Base-by-base conservation (phyloP, 768 basidiomycete genomes). In the Amanita brunnescens region DNA sequence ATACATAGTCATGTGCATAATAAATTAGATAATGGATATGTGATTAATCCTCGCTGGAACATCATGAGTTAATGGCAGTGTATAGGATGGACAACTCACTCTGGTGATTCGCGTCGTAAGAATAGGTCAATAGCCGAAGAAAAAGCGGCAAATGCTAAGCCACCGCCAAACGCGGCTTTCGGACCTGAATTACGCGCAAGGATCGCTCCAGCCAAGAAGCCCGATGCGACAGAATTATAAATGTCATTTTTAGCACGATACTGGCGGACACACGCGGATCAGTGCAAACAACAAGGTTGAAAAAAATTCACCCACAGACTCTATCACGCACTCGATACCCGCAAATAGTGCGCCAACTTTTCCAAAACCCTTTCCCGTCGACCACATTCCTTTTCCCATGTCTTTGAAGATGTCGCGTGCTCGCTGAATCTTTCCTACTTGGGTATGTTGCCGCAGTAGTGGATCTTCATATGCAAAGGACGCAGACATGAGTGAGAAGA, bases 171-270 rank as follows among this genome's bases (percentile, higher is more conserved):
- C 14, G 81, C 89, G 13, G 87, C 91, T 66, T 79, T 87, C 6
- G 91, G 89, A 1, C 95, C 93, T 0, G 91, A 81, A 61, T 88
- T 82, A 34, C 90, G 78, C 8, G 93, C 94, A 3, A 97, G 79
- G 16, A 96, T 72, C 33, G 87, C 92, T 24, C 95, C 95, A 2
- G 92, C 80, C 3, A 93, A 64, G 64, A 95, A 91, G 1, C 95
- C 95, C 5, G 89, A 85, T 10, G 83, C 78, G 14, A 91, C 79
- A 8, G 91, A 87, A 64, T 98, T 98, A 51, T 82, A 85, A 58
- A 97, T 89, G 65, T 98, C 95, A 61, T 96, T 94, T 69, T 84
- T 92, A 7, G 91, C 94, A 40, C 95, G 91, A 68, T 96, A 98
- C 94, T 96, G 54, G 35, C 37, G 26, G 20, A 12, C 2, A 24